Percentiles rank a stretch among this genome's conserved stretches.
Evolutionary conservation across 805 yeast species (phyloP).

Genomic region (Kluyveromyces dobzhanskii): DNA sequence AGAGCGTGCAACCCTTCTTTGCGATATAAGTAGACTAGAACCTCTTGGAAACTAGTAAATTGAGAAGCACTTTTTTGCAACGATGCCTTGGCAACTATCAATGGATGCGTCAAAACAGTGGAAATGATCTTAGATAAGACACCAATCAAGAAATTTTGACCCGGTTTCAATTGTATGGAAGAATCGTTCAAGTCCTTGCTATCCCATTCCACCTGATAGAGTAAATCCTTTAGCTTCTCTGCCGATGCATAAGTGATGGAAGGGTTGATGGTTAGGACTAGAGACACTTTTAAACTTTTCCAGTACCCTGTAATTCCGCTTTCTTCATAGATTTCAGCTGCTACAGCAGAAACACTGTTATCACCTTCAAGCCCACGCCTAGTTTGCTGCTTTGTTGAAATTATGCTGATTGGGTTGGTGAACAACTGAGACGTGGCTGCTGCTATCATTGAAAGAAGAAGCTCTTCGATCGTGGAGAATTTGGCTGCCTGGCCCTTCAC

Average conservation of each 20-base stretch:
- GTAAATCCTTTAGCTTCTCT: constrained; percentile 51
- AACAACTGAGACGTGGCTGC: constrained; percentile 75
- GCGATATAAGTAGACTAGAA: constrained; percentile 48
- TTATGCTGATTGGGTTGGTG: constrained; percentile 73
- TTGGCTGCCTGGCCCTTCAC: constrained; percentile 27
- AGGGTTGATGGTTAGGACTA: constrained; percentile 74
- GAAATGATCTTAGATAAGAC: constrained; percentile 77
- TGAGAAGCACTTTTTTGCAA: constrained; percentile 47
- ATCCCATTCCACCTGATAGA: constrained; percentile 27
- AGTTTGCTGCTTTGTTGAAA: constrained; percentile 61
- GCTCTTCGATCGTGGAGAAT: constrained; percentile 50
- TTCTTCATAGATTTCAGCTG: constrained; percentile 41
- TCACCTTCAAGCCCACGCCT: constrained; percentile 29
- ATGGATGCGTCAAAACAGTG: constrained; percentile 72
- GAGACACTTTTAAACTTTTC: constrained; percentile 75
- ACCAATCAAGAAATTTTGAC: constrained; percentile 63
- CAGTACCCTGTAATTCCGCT: constrained; percentile 60
- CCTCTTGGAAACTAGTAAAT: constrained; percentile 54
- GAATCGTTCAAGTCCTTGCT: constrained; percentile 13
- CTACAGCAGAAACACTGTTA: constrained; percentile 25
- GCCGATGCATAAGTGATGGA: constrained; percentile 79
- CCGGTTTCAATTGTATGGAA: constrained; percentile 39
- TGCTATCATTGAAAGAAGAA: constrained; percentile 67
- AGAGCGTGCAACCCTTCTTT: constrained; percentile 58
- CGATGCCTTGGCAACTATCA: constrained; percentile 77